Base-by-base conservation (phyloP, 805 yeast species). In the Teunomyces kruisii region DNA sequence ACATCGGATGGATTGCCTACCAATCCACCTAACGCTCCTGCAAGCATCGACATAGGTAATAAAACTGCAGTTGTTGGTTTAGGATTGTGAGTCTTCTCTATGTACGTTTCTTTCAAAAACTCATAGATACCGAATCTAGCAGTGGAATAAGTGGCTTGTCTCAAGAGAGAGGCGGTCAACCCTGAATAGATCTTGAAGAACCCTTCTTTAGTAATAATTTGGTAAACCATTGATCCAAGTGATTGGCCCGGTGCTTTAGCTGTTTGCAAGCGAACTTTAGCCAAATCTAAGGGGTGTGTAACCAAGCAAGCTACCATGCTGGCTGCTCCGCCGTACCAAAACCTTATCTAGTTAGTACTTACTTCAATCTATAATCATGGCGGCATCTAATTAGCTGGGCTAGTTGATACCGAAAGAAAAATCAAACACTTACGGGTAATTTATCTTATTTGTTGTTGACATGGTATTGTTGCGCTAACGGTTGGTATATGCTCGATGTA, bases 1-100 rank as follows among this genome's bases (percentile, higher is more conserved):
- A 88, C 85, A 60, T 88, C 96, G 1, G 94, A 81, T 3, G 96
- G 96, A 59, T 88, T 88, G 16, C 96, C 96, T 2, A 86, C 85
- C 16, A 88, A 65, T 8, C 96, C 96, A 49, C 96, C 96, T 46
- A 81, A 64, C 22, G 84, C 86, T 43, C 96, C 96, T 9, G 91
- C 80, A n/a, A 85, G 51, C 94, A 88, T 87, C 4, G 96, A 87
- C 66, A 83, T 75, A 8, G 92, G 89, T 44, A 88, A 68, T 43
- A 88, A 71, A 13, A 79, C 74, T 6, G 74, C 58, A 44, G 88
- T 81, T 5, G 83, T 75, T 4, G 85, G 86, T 22, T 73, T 68
- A 42, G 63, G 64, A 15, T 67, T 69, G 7, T 64, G 52, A 26
- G 76, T 72, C 10, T 64, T 64, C 28, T 73, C 67, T 24, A 72